Evolutionary conservation across 257 asterid genomes (phyloP).

Genomic region (Nicotiana tomentosiformis): DNA sequence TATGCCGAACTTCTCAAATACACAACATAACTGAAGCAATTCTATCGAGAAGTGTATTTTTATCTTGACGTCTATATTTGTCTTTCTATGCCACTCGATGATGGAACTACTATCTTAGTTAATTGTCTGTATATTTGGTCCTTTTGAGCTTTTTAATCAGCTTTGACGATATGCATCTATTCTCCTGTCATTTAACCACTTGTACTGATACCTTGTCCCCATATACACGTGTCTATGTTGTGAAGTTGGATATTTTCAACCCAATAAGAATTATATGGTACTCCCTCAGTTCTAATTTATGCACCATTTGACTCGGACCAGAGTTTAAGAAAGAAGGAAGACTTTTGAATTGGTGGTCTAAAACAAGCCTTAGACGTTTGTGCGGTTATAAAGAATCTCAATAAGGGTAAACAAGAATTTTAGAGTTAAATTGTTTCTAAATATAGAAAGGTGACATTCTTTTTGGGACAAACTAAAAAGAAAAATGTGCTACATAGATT

Average conservation of each 20-base stretch:
- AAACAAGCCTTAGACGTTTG: too few relatives aligned
- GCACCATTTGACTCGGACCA: background rate
- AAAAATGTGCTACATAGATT: background rate
- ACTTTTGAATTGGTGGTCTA: too few relatives aligned
- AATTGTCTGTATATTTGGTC: background rate
- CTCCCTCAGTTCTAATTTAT: background rate
- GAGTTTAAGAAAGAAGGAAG: too few relatives aligned
- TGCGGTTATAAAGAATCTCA: too few relatives aligned
- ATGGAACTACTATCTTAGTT: background rate
- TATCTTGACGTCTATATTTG: background rate
- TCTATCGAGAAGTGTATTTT: background rate
- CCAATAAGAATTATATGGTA: background rate
- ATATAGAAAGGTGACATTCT: too few relatives aligned
- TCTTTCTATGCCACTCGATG: constrained; percentile 2
- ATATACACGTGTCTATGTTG: background rate
- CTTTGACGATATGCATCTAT: background rate
- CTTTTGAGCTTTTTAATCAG: background rate
- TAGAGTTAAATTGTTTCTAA: too few relatives aligned
- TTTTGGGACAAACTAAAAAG: too few relatives aligned
- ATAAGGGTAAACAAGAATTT: too few relatives aligned
- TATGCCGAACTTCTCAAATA: background rate
- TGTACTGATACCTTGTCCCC: background rate
- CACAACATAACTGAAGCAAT: background rate
- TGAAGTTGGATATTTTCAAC: background rate
- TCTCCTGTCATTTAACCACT: background rate